A percentile compares a stretch with the other conserved stretches of the same genome.
phyloP scores from a whole-genome alignment of 345 rosid genomes.

The Isatis tinctoria region DNA sequence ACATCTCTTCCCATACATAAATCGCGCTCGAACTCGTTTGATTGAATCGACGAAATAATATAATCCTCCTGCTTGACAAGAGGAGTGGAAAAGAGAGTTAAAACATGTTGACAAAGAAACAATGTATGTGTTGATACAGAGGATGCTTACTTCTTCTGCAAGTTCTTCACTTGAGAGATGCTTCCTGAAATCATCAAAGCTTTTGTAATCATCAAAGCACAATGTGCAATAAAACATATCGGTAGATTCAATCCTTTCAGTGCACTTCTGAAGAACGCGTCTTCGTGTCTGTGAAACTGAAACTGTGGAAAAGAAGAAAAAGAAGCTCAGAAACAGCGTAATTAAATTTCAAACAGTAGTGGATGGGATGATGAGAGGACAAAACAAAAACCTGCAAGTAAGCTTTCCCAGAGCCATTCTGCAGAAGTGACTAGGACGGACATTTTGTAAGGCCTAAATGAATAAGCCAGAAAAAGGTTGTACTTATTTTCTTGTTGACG shows the following conservation, averaged over 20 bases:
- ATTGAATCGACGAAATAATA: too few species aligned
- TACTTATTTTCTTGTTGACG: not conserved
- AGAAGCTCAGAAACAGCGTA: too few species aligned
- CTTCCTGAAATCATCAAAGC: not conserved
- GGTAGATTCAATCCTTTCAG: not conserved
- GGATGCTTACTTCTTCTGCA: not conserved
- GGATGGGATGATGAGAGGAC: too few species aligned
- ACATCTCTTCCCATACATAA: not conserved
- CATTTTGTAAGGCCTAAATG: not conserved
- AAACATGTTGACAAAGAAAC: not conserved
- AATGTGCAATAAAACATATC: not conserved
- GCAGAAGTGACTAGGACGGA: slow-evolving; percentile 6
- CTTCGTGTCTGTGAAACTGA: too few species aligned
- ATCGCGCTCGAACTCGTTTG: too few species aligned
- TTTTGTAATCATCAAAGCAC: not conserved
- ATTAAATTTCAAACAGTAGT: too few species aligned
- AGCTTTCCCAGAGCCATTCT: slow-evolving; percentile 13
- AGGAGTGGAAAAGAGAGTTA: not conserved
- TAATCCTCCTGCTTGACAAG: not conserved
- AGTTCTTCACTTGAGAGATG: not conserved
- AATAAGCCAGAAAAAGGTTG: not conserved
- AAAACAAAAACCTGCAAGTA: not conserved
- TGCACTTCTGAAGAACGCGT: too few species aligned
- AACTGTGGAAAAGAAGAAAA: too few species aligned
- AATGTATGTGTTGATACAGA: too few species aligned